These are phyloP conservation scores for bread wheat (Triticum aestivum) DNA, from an alignment of 176 grass and related monocot genomes.

Conservation along the genomic window IWGSC_CS_RefSeq_v2.1 NC_057807.1:3597032-3597531, in stretches of 20 bases:
- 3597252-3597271: background rate
- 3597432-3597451: background rate
- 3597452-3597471: background rate
- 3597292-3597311: background rate
- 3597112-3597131: constrained; percentile 71
- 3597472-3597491: too few relatives aligned
- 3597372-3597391: background rate
- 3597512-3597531: too few relatives aligned
- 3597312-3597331: background rate
- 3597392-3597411: background rate
- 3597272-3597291: background rate
- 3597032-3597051: constrained; percentile 82
- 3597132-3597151: constrained; percentile 54
- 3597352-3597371: background rate
- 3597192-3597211: constrained; percentile 43
- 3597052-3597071: constrained; percentile 72
- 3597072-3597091: constrained; percentile 60
- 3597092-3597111: constrained; percentile 54
- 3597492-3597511: too few relatives aligned
- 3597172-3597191: background rate
- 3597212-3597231: too few relatives aligned
- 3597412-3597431: too few relatives aligned
- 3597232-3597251: background rate
- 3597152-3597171: constrained; percentile 54
- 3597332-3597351: background rate